phyloP scores from a whole-genome alignment of 768 basidiomycete genomes.

The Polyporus arcularius region DNA sequence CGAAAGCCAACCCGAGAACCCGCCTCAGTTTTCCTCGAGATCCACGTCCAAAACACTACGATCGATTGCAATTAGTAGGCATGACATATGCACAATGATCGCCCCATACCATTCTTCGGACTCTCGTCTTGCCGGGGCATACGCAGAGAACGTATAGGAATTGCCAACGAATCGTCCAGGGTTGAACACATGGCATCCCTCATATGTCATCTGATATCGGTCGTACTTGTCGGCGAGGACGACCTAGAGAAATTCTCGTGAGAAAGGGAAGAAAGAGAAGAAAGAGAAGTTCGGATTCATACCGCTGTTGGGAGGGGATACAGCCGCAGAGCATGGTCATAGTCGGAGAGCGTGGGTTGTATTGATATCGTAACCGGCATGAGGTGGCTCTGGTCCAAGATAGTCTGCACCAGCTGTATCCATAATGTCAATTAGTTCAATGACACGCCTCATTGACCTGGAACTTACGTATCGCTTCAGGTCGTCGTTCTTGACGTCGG shows the following conservation, averaged over 20 bases:
- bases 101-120: conserved; percentile 78
- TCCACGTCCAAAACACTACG: conserved; percentile 9
- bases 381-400: conserved; percentile 95
- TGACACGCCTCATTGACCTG: background rate
- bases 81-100: background rate
- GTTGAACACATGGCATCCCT: conserved; percentile 98
- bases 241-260: conserved; percentile 50
- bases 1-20: background rate
- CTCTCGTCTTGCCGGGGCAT: conserved; percentile 80
- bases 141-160: conserved; percentile 85
- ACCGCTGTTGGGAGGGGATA: conserved; percentile 95
- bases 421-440: background rate
- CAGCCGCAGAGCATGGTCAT: conserved; percentile 87
- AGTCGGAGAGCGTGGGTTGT: conserved; percentile 86
- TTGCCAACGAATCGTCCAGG: conserved; percentile 90
- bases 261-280: background rate
- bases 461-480: conserved; percentile 82
- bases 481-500: conserved; percentile 73
- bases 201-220: conserved; percentile 93
- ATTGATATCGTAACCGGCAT: conserved; percentile 81
- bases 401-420: conserved; percentile 87
- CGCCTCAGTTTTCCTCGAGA: conserved; percentile 10
- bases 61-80: background rate
- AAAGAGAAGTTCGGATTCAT: conserved; percentile 31
- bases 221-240: conserved; percentile 97